phyloP scores from a whole-genome alignment of 306 rosid genomes.

The Vicia villosa region DNA sequence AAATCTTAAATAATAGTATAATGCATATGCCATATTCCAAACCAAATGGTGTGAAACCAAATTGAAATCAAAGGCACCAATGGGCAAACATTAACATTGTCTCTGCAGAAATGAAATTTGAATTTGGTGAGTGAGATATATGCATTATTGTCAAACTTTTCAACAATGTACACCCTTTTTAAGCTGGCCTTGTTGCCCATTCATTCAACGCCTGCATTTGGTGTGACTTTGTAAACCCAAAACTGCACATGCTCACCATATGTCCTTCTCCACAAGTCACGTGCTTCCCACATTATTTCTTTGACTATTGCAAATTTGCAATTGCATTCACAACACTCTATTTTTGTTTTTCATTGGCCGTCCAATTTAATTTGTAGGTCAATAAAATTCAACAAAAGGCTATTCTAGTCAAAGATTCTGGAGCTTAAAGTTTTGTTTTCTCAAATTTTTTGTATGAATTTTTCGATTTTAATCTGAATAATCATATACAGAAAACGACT shows the following conservation, averaged over 20 bases:
- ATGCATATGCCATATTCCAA: too few species aligned
- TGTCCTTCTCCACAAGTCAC: slow-evolving; percentile 45
- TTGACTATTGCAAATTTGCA: slow-evolving; percentile 36
- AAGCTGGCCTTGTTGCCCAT: slow-evolving; percentile 58
- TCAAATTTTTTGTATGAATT: too few species aligned
- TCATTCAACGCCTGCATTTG: slow-evolving; percentile 12
- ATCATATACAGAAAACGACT: too few species aligned
- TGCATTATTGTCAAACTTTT: slow-evolving; percentile 50
- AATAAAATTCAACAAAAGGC: too few species aligned
- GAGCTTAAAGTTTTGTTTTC: too few species aligned
- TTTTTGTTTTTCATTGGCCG: too few species aligned
- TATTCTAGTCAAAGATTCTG: too few species aligned
- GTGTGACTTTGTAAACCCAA: slow-evolving; percentile 31
- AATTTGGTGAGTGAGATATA: slow-evolving; percentile 22
- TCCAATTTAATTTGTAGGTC: too few species aligned
- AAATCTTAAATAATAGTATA: too few species aligned
- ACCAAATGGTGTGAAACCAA: too few species aligned
- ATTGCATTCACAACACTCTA: slow-evolving; percentile 11
- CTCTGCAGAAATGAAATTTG: slow-evolving; percentile 31
- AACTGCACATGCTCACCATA: slow-evolving; percentile 61
- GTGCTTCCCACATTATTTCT: slow-evolving; percentile 51
- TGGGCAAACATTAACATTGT: background rate
- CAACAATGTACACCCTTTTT: slow-evolving; percentile 32
- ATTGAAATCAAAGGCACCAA: too few species aligned
- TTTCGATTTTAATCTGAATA: too few species aligned